phyloP scores from a whole-genome alignment of 2,329 filamentous ascomycete genomes.

The Tolypocladium inflatum region DNA sequence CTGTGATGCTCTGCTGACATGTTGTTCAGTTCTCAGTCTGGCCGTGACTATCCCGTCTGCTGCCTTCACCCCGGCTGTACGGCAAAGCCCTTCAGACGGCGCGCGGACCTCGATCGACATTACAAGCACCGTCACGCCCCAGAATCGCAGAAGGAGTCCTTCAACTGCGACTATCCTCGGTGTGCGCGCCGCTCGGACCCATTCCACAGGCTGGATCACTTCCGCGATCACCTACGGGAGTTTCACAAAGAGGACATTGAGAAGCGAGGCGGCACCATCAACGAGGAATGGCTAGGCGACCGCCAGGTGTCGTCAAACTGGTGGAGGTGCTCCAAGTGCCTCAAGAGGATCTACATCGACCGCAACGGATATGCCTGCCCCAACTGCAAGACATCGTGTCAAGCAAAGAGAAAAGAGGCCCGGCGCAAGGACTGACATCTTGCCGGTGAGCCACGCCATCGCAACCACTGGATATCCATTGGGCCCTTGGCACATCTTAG shows the following conservation, averaged over 20 bases:
- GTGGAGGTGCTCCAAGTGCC: slow-evolving; percentile 47
- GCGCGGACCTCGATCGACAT: slow-evolving; percentile 46
- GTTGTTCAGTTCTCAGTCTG: slow-evolving; percentile 3
- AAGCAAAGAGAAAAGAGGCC: slow-evolving; percentile 29
- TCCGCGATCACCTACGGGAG: slow-evolving; percentile 45
- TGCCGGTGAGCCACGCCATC: not conserved
- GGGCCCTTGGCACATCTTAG: not conserved
- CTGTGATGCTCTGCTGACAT: not conserved
- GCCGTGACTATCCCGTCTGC: slow-evolving; percentile 22
- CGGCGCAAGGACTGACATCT: slow-evolving; percentile 14
- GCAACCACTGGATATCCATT: not conserved
- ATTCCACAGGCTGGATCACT: slow-evolving; percentile 47
- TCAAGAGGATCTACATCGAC: slow-evolving; percentile 32
- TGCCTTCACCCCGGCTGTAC: slow-evolving; percentile 33
- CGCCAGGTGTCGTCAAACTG: slow-evolving; percentile 30
- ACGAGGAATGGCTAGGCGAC: slow-evolving; percentile 27
- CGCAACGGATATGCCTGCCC: slow-evolving; percentile 34
- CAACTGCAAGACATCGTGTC: slow-evolving; percentile 35
- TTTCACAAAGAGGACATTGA: slow-evolving; percentile 46
- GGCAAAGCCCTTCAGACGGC: slow-evolving; percentile 37
- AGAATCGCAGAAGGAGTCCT: slow-evolving; percentile 29
- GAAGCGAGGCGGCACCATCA: slow-evolving; percentile 30
- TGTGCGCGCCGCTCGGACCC: slow-evolving; percentile 35
- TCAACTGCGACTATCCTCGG: slow-evolving; percentile 40
- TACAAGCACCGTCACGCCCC: slow-evolving; percentile 37